These are phyloP conservation scores for Neurospora africana DNA, from an alignment of 495 filamentous ascomycete genomes.

Conservation along the genomic window DNA sequence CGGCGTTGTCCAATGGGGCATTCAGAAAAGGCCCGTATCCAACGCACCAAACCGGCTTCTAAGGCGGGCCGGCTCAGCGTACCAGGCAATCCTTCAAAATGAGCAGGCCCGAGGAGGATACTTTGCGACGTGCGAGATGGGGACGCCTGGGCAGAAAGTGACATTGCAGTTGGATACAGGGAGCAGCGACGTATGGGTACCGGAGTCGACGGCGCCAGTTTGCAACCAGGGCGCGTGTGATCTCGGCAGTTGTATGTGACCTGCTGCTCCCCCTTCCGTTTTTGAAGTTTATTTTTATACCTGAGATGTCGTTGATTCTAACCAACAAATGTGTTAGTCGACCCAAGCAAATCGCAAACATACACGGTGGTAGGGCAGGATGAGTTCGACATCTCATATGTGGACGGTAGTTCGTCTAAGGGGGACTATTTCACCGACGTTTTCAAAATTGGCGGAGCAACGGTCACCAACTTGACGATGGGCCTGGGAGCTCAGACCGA, in stretches of 20 bases:
- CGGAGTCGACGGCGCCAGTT: conserved; percentile 47
- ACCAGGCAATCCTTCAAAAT: conserved; percentile 32
- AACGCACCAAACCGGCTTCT: conserved; percentile 10
- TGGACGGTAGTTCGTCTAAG: conserved; percentile 62
- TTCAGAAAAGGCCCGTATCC: conserved; percentile 17
- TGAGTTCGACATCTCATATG: conserved; percentile 83
- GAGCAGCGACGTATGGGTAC: conserved; percentile 86
- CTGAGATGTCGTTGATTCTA: neutral
- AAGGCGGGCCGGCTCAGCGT: conserved; percentile 23
- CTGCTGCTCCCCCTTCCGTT: neutral
- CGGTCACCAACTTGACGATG: conserved; percentile 65
- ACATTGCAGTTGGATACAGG: conserved; percentile 70
- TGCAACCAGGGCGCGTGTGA: conserved; percentile 41
- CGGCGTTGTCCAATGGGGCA: conserved; percentile 35
- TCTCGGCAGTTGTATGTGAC: conserved; percentile 37
- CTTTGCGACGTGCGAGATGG: conserved; percentile 56
- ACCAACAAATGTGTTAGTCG: conserved; percentile 35
- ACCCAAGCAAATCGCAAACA: conserved; percentile 53
- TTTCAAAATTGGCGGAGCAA: conserved; percentile 57
- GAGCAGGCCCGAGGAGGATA: conserved; percentile 45
- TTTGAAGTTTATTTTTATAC: neutral
- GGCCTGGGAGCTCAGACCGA: conserved; percentile 65
- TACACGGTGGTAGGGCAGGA: conserved; percentile 50
- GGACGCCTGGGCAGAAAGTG: conserved; percentile 58
- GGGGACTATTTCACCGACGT: conserved; percentile 80